phyloP scores from a whole-genome alignment of 75 land plant species.

The Picea glauca region DNA sequence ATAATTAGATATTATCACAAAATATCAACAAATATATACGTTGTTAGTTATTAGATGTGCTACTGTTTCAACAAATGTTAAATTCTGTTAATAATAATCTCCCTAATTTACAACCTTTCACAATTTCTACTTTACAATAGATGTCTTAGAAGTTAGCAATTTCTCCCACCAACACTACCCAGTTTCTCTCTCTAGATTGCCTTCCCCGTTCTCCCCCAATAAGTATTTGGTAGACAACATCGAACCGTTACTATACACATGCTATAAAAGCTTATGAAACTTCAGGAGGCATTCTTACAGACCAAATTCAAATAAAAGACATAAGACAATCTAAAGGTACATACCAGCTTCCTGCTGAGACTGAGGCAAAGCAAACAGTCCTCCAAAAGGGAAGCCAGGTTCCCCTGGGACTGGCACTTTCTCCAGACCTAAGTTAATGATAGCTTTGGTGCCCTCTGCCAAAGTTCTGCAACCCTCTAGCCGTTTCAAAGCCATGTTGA shows the following conservation, averaged over 20 bases:
- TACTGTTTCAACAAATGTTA: not conserved
- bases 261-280: not conserved
- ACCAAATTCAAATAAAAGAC: not conserved
- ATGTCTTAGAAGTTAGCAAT: not conserved
- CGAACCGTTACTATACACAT: not conserved
- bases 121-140: not conserved
- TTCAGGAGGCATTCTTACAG: not conserved
- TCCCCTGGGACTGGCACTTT: conserved; percentile 94
- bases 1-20: not conserved
- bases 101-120: not conserved
- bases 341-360: conserved; percentile 84
- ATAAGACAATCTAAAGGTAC: not conserved
- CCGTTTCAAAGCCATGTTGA: conserved; percentile 87
- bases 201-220: no score
- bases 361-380: conserved; percentile 68
- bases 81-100: not conserved
- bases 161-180: not conserved
- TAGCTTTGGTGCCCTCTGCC: conserved; percentile 95
- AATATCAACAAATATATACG: not conserved
- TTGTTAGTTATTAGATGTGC: not conserved
- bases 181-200: not conserved
- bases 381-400: conserved; percentile 78
- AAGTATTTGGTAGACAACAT: not conserved
- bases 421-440: conserved; percentile 93
- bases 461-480: conserved; percentile 88